phyloP scores from a whole-genome alignment of 768 basidiomycete species.

The Tulasnella sp. region DNA sequence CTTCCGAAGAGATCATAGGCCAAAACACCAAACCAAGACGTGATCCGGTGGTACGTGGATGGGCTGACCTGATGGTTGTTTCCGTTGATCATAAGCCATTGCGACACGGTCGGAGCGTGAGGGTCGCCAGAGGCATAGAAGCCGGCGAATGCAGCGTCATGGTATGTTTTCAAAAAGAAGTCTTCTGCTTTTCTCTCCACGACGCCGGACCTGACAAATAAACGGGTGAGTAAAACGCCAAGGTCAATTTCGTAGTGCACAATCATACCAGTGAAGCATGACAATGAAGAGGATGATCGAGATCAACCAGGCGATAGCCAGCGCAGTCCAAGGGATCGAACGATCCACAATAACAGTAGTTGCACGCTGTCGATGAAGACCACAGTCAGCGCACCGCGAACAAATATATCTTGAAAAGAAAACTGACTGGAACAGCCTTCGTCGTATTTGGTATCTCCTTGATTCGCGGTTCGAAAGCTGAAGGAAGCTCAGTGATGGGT shows the following conservation, averaged over 20 bases:
- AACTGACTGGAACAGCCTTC: too few species aligned
- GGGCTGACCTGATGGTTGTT: not conserved
- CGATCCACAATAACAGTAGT: too few species aligned
- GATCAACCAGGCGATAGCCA: not conserved
- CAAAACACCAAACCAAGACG: not conserved
- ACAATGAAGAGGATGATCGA: not conserved
- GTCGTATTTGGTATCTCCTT: too few species aligned
- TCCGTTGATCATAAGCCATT: conserved; percentile 7
- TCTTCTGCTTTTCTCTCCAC: conserved; percentile 4
- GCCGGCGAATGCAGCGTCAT: conserved; percentile 7
- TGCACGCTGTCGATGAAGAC: too few species aligned
- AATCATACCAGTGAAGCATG: not conserved
- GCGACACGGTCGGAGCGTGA: not conserved
- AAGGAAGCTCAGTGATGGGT: too few species aligned
- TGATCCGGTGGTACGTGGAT: not conserved
- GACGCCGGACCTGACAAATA: not conserved
- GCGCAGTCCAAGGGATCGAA: too few species aligned
- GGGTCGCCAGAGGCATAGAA: not conserved
- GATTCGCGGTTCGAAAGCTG: too few species aligned
- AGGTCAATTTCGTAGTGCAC: too few species aligned
- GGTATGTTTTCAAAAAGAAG: conserved; percentile 2
- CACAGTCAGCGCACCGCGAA: too few species aligned
- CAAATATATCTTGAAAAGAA: too few species aligned
- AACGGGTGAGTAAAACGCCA: not conserved
- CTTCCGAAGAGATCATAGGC: not conserved